Conservation (phyloP, 495 filamentous ascomycete genomes). For the Xylaria venustula region DNA sequence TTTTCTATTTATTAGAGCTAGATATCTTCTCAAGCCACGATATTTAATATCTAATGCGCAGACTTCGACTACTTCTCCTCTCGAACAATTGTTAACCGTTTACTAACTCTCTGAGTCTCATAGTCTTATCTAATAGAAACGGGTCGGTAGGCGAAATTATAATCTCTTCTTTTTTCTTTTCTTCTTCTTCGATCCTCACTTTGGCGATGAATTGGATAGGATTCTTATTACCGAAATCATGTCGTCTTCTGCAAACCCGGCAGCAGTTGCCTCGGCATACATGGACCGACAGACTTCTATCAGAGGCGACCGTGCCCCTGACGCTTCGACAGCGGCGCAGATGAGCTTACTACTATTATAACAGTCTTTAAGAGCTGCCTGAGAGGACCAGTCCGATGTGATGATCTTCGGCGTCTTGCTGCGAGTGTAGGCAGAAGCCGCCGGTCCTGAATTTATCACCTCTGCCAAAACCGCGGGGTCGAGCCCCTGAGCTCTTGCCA, state of each 20-base stretch:
- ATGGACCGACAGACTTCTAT: slow-evolving; percentile 10
- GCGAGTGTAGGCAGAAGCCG: slow-evolving; percentile 9
- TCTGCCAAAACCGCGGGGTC: slow-evolving; percentile 4
- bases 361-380: slow-evolving; percentile 13
- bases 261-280: not conserved
- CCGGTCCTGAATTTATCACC: slow-evolving; percentile 14
- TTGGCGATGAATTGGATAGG: not conserved
- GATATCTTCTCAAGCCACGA: no score
- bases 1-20: no score
- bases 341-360: slow-evolving; percentile 16
- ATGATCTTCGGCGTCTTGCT: slow-evolving; percentile 10
- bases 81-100: no score
- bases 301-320: slow-evolving; percentile 4
- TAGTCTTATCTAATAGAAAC: no score
- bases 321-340: slow-evolving; percentile 5
- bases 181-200: no score
- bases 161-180: no score
- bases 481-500: slow-evolving; percentile 8
- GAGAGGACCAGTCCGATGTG: slow-evolving; percentile 9
- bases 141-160: no score
- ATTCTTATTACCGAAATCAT: slow-evolving; percentile 8
- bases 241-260: not conserved
- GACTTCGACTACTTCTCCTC: no score
- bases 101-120: no score
- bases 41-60: no score